Base-by-base conservation (phyloP, 495 filamentous ascomycete genomes). In the Talaromyces wortmannii region DNA sequence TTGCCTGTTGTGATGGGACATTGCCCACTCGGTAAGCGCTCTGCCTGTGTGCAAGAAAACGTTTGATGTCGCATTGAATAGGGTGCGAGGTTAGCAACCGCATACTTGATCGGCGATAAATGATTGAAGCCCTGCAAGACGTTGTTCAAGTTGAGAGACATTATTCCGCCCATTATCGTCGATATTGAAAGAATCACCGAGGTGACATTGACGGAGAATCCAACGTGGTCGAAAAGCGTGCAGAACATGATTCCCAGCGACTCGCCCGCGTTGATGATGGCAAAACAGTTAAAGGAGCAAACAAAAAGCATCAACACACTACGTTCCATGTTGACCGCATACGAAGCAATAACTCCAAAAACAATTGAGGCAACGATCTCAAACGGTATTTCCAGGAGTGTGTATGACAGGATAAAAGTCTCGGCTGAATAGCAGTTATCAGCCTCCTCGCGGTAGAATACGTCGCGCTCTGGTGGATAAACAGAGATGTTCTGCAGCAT, bases 231-330 rank as follows among this genome's bases (percentile, higher is more conserved):
- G 67, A 90, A 87, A 6, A 90, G 69, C 0, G 87, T 90, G 62
- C 87, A 88, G 70, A 91, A 89, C 69, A 89, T 82, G 58, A 91
- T 90, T 0, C 87, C 87, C n/a, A 90, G 60, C 45, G 80, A 85
- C 69, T 91, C 87, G 4, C 87, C 87, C 57, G 83, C 88, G 48
- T 69, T 83, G 40, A 88, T 86, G 45, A 91, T 82, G 55, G 81
- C 84, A 60, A 91, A 89, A 48, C 79, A 79, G 64, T 85, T 86
- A 66, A 83, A 86, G 1, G 81, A 70, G 40, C 80, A 67, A 51
- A 87, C 76, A 60, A 89, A 86, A 67, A 85, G 87, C 65, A 88
- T 76, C 32, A 73, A 60, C 0, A 69, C 71, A 0, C 76, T 87
- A 30, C 83, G 78, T 7, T 81, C 77, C 31, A 90, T 73, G 4